A percentile compares a stretch with the other conserved stretches of the same genome.
Evolutionary conservation across 768 basidiomycete species (phyloP).

Genomic region (Naganishia kalamii): DNA sequence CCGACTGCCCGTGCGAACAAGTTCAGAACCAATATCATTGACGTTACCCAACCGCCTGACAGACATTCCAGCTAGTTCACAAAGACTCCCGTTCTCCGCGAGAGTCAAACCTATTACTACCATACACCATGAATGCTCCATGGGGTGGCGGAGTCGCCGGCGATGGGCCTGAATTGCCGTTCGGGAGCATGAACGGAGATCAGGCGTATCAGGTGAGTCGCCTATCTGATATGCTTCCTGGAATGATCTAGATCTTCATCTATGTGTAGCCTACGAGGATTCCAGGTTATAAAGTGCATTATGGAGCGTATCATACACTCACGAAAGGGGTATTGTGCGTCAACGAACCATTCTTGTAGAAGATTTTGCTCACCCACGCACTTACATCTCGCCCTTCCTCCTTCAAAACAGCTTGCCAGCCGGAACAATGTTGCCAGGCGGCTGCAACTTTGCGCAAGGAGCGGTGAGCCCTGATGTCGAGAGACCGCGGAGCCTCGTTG

Average conservation of each 20-base stretch:
- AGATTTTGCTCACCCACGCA: not conserved
- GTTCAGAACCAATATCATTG: too few relatives aligned
- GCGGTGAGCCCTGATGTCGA: not conserved
- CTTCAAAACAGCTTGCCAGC: constrained; percentile 18
- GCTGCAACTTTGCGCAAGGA: constrained; percentile 25
- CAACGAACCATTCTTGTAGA: not conserved
- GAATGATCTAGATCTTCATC: not conserved
- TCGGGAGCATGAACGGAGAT: constrained; percentile 11
- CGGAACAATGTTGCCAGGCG: constrained; percentile 21
- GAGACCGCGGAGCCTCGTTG: not conserved
- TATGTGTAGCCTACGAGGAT: constrained; percentile 19
- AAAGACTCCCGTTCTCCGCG: too few relatives aligned
- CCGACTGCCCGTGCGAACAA: too few relatives aligned
- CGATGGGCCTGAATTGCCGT: constrained; percentile 13
- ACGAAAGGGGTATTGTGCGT: constrained; percentile 26
- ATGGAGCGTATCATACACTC: constrained; percentile 23
- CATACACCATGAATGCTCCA: constrained; percentile 24
- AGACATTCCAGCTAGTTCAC: too few relatives aligned
- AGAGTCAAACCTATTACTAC: too few relatives aligned
- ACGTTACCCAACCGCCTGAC: too few relatives aligned
- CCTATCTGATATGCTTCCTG: not conserved
- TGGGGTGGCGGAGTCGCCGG: constrained; percentile 12
- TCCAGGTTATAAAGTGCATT: constrained; percentile 24
- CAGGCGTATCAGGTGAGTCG: constrained; percentile 18
- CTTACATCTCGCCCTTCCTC: not conserved